Base-by-base conservation (phyloP, 495 filamentous ascomycete species). In the Pseudotulostoma volvatum region DNA sequence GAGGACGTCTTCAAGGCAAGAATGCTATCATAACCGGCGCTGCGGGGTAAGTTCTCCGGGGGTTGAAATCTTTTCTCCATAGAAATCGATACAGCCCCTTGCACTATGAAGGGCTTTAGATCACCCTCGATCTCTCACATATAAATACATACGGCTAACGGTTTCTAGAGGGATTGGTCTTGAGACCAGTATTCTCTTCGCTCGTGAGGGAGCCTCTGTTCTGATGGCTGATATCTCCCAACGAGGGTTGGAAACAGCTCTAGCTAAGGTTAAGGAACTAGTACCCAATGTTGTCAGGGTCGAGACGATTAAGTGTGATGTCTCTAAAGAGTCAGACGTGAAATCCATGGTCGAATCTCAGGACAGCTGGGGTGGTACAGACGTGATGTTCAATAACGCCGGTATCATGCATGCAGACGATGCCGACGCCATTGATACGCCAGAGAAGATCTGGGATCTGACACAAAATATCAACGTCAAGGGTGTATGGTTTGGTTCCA, bases 381-480 rank as follows among this genome's bases (percentile, higher is more conserved):
- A 97, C 55, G 68, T 95, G 47, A 82, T 97, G 44, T 97, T 94
- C 74, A 97, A 97, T 71, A 97, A 97, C 53, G 90, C 90, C 0
- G 90, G 90, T 13, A 97, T 97, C 53, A 97, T 97, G 90, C 86
- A 95, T 56, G 72, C 70, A 20, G 67, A 79, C 38, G 90, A 97
- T 55, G 79, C 73, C 43, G 86, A 94, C 57, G 84, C 88, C 15
- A 60, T 92, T 41, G 66, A 75, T 40, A 94, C 85, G 1, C 75
- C 82, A 9, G 85, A 95, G 61, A 73, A 71, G 39, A 85, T 97
- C 62, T 97, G 90, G 90, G 85, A 97, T 51, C 61, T 87, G 40
- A 97, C 90, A 4, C 84, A 92, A 40, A 72, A 69, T 43, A 90
- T 96, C 67, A 97, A 97, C 57, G 90, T 95, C 47, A 97, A 97